phyloP scores from a whole-genome alignment of 2,329 filamentous ascomycete species.

The Monilinia aucupariae region DNA sequence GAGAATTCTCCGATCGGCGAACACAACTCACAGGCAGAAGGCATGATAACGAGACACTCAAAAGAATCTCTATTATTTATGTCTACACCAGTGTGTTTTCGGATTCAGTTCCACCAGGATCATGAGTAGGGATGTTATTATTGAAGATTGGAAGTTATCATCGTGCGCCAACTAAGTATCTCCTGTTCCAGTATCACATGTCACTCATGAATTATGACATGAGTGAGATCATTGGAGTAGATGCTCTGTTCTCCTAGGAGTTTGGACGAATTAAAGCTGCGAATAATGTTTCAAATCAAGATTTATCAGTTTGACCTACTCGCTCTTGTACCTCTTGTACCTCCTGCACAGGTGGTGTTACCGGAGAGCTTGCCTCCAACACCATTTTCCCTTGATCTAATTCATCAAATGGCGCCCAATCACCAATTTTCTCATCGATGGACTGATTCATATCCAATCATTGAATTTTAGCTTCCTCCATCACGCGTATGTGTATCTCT shows the following conservation, averaged over 20 bases:
- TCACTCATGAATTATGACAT: not conserved
- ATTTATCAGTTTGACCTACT: not conserved
- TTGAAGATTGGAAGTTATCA: not conserved
- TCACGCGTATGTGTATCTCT: conserved; percentile 49
- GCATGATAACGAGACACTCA: not conserved
- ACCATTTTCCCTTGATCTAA: conserved; percentile 22
- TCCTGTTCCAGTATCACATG: not conserved
- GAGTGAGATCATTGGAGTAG: not conserved
- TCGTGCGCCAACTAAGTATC: not conserved
- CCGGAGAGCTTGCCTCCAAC: conserved; percentile 19
- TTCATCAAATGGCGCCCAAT: conserved; percentile 35
- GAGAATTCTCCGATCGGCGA: not conserved
- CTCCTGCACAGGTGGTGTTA: conserved; percentile 22
- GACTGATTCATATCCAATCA: conserved; percentile 50
- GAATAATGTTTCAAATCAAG: not conserved
- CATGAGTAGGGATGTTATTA: not conserved
- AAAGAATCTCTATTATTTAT: not conserved
- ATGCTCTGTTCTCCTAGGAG: not conserved
- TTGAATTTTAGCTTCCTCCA: conserved; percentile 49
- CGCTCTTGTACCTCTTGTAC: conserved; percentile 4
- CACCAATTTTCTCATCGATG: conserved; percentile 40
- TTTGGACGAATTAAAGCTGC: not conserved
- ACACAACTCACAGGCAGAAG: not conserved
- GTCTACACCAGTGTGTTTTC: not conserved
- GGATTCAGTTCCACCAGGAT: too few relatives aligned